Percentiles rank a stretch among this genome's conserved stretches.
Conservation (phyloP, 1,139 yeast species). For the Blastobotrys ciferrii region DNA sequence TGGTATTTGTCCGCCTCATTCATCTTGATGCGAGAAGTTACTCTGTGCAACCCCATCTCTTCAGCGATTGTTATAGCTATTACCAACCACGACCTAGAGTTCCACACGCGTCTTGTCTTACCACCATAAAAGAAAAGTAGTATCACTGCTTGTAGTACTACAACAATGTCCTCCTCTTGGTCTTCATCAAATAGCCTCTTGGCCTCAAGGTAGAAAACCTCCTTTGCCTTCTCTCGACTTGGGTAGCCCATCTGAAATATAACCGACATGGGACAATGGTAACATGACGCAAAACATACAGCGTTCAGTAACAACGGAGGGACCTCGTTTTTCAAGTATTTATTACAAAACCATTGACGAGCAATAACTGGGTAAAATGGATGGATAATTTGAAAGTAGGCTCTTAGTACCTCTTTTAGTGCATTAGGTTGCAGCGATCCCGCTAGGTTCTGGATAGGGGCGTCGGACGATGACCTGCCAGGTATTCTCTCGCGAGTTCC, state of each 20-base stretch:
- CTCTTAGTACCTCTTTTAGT: slow-evolving; percentile 13
- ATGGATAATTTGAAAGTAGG: slow-evolving; percentile 17
- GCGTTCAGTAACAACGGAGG: slow-evolving; percentile 18
- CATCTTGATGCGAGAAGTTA: slow-evolving; percentile 16
- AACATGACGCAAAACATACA: slow-evolving; percentile 20
- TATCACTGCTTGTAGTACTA: slow-evolving; percentile 15
- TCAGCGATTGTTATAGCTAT: slow-evolving; percentile 20
- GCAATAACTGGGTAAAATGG: slow-evolving; percentile 21
- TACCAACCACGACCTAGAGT: slow-evolving; percentile 19
- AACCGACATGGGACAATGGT: slow-evolving; percentile 17
- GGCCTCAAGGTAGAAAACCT: slow-evolving; percentile 16
- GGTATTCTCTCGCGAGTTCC: too few species aligned
- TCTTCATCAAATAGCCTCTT: slow-evolving; percentile 15
- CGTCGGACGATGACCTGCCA: too few species aligned
- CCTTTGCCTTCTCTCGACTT: slow-evolving; percentile 16
- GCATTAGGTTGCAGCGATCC: background rate
- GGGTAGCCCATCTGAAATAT: slow-evolving; percentile 14
- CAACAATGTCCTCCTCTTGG: slow-evolving; percentile 15
- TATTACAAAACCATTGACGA: slow-evolving; percentile 18
- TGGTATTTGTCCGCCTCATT: slow-evolving; percentile 18
- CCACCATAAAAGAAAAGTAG: slow-evolving; percentile 20
- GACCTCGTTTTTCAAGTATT: slow-evolving; percentile 8
- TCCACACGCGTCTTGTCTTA: slow-evolving; percentile 18
- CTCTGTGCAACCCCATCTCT: slow-evolving; percentile 20
- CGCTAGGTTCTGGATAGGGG: too few species aligned